phyloP scores from a whole-genome alignment of 306 rosid genomes.

The Cicer cuneatum region DNA sequence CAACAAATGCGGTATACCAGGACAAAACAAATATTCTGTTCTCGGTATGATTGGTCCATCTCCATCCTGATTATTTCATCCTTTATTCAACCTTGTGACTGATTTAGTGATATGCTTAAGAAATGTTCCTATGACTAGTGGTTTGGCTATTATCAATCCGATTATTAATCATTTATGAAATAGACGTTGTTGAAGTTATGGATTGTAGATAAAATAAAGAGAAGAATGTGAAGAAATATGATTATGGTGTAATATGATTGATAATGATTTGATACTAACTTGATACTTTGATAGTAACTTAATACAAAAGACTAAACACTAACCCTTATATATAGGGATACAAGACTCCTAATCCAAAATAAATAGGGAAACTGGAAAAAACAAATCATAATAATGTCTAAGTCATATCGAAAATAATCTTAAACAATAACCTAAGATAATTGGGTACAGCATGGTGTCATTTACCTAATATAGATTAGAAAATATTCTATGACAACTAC shows the following conservation, averaged over 20 bases:
- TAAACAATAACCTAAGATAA: slow-evolving; percentile 1
- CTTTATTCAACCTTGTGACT: slow-evolving; percentile 30
- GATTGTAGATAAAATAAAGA: neutral
- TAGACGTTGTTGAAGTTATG: neutral
- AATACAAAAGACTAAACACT: neutral
- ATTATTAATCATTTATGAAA: slow-evolving; percentile 10
- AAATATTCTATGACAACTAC: neutral
- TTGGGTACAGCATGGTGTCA: slow-evolving; percentile 20
- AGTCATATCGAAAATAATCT: neutral
- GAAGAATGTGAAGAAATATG: neutral
- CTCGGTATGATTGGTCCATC: slow-evolving; percentile 66
- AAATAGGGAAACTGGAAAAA: neutral
- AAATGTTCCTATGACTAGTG: slow-evolving; percentile 28
- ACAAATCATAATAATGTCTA: neutral
- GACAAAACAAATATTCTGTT: slow-evolving; percentile 96
- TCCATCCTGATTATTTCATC: slow-evolving; percentile 40
- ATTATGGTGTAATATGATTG: neutral
- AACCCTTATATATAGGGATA: neutral
- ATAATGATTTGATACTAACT: neutral
- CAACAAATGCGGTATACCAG: slow-evolving; percentile 92
- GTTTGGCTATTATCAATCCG: slow-evolving; percentile 16
- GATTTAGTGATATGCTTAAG: slow-evolving; percentile 5
- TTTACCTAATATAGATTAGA: neutral
- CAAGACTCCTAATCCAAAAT: neutral
- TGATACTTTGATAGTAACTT: neutral